Evolutionary conservation across 2,329 filamentous ascomycete species (phyloP), one percentile per base, ranked within the genome.

Genomic region (Bisporella sp.): DNA sequence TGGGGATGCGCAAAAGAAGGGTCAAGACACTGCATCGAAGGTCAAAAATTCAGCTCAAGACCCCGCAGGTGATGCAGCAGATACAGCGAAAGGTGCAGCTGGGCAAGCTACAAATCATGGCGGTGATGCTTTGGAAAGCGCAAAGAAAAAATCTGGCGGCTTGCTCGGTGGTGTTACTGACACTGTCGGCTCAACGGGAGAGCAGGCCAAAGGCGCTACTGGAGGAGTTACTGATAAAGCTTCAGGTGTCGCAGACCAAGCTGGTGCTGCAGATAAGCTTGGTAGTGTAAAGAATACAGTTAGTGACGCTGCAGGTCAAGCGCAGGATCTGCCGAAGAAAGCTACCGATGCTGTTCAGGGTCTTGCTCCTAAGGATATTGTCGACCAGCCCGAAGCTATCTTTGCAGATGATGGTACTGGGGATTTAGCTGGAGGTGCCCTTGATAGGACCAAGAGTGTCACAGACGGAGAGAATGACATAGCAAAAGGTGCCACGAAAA

Each of bases 351-450:
- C 35, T 37, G 8, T 37, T n/a, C n/a, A n/a, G 8, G 35, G 35
- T 9, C 35, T 37, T 37, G 35, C 35, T n/a, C 35, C 35, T 9
- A 37, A 37, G n/a, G 35, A 37, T n/a, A 37, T 37, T 37, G 35
- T 37, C 29, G 53, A 47, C 31, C 40, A 51, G 5, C 31, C 39
- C n/a, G 41, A 37, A 6, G 41, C 42, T 8, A 12, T 49, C 30
- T 42, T 31, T 8, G 47, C 40, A 28, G 46, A 51, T 13, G 48
- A 57, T 31, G 50, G 51, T 9, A 39, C 35, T 13, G 54, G 35
- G 35, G n/a, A 37, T 8, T 37, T 4, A 9, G n/a, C 35, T 2
- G 2, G 8, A n/a, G 35, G n/a, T 37, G 35, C 8, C 4, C 8
- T n/a, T 9, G 35, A 37, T n/a, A 8, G 4, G n/a, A n/a, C n/a